Percentiles rank a stretch among this genome's conserved stretches.
phyloP scores from a whole-genome alignment of 768 basidiomycete species.

The Lactarius deliciosus region DNA sequence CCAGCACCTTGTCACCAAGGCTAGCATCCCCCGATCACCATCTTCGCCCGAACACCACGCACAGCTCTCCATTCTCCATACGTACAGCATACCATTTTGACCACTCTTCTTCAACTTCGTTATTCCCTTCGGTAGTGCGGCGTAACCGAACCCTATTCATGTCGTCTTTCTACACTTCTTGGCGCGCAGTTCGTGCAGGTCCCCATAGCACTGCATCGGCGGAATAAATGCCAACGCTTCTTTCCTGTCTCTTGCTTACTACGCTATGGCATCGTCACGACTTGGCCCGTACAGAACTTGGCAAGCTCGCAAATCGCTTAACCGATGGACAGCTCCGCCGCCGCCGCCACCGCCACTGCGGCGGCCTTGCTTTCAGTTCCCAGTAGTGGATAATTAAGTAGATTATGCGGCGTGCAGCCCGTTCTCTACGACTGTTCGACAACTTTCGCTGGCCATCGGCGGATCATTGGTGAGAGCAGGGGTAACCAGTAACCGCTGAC shows the following conservation, averaged over 20 bases:
- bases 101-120: neutral
- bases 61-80: neutral
- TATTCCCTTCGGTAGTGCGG: conserved; percentile 1
- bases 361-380: neutral
- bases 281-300: neutral
- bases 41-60: neutral
- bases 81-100: neutral
- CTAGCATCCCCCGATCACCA: neutral
- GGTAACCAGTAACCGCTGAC: neutral
- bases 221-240: neutral
- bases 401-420: neutral
- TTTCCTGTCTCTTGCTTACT: neutral
- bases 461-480: neutral
- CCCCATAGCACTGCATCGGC: neutral
- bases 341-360: conserved; percentile 1
- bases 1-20: neutral
- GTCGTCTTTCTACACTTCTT: neutral
- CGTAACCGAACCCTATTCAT: neutral
- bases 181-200: neutral
- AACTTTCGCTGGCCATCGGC: neutral
- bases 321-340: neutral
- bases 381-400: neutral
- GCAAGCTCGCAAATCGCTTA: neutral
- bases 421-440: neutral
- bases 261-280: neutral